These are phyloP conservation scores for Stemphylium beticola DNA, from an alignment of 2,329 filamentous ascomycete genomes.

Conservation along the genomic window DNA sequence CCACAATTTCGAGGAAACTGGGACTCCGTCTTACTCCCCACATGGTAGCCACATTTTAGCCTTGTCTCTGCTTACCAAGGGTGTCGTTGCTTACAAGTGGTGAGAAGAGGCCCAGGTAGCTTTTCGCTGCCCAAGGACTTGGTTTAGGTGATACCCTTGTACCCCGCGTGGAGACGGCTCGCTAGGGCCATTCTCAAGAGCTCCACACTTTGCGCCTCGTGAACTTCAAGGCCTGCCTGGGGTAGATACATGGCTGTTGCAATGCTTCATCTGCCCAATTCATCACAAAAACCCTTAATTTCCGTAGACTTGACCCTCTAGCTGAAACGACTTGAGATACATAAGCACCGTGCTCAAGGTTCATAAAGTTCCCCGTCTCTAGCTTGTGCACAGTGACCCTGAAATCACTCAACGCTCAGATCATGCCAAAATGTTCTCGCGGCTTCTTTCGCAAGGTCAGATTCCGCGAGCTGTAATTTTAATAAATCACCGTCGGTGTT, in stretches of 20 bases:
- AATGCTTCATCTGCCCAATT: background rate
- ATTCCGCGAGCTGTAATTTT: too few relatives aligned
- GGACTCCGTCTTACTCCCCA: background rate
- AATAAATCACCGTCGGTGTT: too few relatives aligned
- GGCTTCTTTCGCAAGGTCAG: too few relatives aligned
- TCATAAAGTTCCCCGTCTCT: too few relatives aligned
- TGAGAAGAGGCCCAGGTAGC: background rate
- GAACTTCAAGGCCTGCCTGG: background rate
- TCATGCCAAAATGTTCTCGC: too few relatives aligned
- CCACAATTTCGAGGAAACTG: background rate
- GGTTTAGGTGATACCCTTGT: background rate
- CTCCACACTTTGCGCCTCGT: background rate
- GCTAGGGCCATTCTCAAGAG: background rate
- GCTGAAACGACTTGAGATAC: too few relatives aligned
- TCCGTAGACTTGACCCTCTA: too few relatives aligned
- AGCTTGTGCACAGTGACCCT: too few relatives aligned
- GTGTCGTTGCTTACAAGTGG: background rate
- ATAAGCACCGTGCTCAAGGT: too few relatives aligned
- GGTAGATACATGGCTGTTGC: background rate
- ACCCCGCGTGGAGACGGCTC: constrained; percentile 4
- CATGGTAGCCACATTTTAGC: background rate
- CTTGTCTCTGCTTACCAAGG: background rate
- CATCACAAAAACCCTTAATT: too few relatives aligned
- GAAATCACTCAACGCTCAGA: too few relatives aligned
- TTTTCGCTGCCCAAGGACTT: background rate